Base-by-base conservation (phyloP, 2,329 filamentous ascomycete genomes). In the Zymoseptoria ardabiliae region DNA sequence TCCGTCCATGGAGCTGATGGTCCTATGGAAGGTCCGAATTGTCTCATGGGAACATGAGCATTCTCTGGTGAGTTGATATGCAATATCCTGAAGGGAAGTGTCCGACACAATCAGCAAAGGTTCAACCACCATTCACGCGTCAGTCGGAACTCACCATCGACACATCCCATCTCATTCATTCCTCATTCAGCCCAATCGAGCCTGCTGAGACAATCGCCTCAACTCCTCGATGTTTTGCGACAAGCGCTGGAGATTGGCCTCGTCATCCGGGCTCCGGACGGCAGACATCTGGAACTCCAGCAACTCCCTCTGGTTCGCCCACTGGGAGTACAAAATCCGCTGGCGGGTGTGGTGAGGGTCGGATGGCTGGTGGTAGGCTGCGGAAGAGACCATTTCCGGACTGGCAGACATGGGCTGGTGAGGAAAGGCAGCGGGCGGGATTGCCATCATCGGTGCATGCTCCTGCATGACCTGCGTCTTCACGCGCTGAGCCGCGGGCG, bases 181-280 rank as follows among this genome's bases (percentile, higher is more conserved):
- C 3, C 45, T 55, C 49, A 25, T 64, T 70, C 68, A 70, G 63
- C 68, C 66, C 28, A 63, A 65, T 57, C 65, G 61, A 52, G 67
- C 64, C 49, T 68, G 66, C 20, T 68, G 57, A 11, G 66, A 67
- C 19, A 68, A 59, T 54, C 66, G 61, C 11, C 67, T 63, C 11
- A 68, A 52, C 57, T 69, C 66, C 53, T 66, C 62, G 22, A 69
- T 60, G 53, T 67, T 66, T 54, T 64, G 65, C 61, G 63, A 66
- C 53, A 70, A 57, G 25, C 61, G 56, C 23, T 66, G 60, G 17
- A 69, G 56, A 28, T 60, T 62, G 45, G 61, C 62, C 52, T 68
- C 66, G 54, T 69, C 67, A 55, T 66, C 61, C 11, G 67, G 68
- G 50, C 62, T 63, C 19, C 63, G 65, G 4, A 68, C 59, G 17